These are phyloP conservation scores for Penicillium crustosum DNA, from an alignment of 2,329 filamentous ascomycete species.

Conservation along the genomic window DNA sequence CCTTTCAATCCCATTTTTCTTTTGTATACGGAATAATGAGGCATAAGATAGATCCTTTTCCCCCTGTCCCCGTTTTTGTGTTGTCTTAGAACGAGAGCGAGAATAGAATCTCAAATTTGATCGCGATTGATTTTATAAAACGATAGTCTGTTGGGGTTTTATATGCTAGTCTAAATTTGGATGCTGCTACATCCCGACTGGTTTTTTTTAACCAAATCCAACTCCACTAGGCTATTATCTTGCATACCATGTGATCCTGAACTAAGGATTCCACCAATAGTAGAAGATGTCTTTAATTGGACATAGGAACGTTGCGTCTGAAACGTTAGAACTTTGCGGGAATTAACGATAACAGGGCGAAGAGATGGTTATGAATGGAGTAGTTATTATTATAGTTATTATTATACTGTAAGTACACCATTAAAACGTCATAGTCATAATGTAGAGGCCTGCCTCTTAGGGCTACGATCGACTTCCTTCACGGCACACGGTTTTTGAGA, in stretches of 20 bases:
- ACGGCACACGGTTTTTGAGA: background rate
- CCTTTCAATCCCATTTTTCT: background rate
- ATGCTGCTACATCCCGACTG: background rate
- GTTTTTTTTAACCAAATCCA: background rate
- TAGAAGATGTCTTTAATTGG: background rate
- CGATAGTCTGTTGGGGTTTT: background rate
- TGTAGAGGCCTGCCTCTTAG: background rate
- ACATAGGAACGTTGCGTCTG: background rate
- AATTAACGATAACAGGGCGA: no score
- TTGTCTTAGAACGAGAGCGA: background rate
- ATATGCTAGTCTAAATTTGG: background rate
- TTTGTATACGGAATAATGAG: background rate
- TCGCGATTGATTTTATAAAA: background rate
- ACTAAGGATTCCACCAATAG: background rate
- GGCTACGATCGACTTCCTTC: conserved; percentile 5
- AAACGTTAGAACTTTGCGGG: background rate
- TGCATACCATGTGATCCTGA: background rate
- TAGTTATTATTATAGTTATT: no score
- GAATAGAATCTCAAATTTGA: background rate
- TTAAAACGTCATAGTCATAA: background rate
- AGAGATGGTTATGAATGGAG: no score
- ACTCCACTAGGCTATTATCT: background rate
- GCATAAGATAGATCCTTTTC: background rate
- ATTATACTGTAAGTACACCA: no score
- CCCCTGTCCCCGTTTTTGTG: background rate